Evolutionary conservation across 2,329 filamentous ascomycete genomes (phyloP).

Genomic region (Capronia epimyces): DNA sequence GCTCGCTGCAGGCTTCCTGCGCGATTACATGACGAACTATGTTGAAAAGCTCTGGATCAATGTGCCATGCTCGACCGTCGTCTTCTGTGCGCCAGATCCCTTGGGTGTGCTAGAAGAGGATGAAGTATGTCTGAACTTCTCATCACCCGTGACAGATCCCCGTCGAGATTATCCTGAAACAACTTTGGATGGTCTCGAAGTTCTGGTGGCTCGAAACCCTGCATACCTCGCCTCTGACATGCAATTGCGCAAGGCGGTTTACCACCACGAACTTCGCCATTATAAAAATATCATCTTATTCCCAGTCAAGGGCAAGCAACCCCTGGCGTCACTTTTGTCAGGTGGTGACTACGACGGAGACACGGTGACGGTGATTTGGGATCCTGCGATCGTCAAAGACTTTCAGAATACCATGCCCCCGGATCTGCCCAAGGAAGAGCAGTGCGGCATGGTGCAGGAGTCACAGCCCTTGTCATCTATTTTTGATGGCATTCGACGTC

Average conservation of each 20-base stretch:
- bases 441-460: constrained; percentile 47
- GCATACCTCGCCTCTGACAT: constrained; percentile 55
- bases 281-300: constrained; percentile 57
- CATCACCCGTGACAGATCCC: constrained; percentile 40
- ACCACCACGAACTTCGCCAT: constrained; percentile 48
- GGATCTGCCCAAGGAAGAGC: constrained; percentile 33
- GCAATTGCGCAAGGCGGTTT: constrained; percentile 49
- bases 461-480: constrained; percentile 21
- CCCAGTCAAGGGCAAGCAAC: constrained; percentile 46
- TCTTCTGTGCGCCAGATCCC: constrained; percentile 55
- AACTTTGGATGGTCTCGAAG: constrained; percentile 44
- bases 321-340: constrained; percentile 55
- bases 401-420: constrained; percentile 50
- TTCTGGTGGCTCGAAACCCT: constrained; percentile 55
- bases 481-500: constrained; percentile 8
- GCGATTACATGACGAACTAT: constrained; percentile 38
- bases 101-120: constrained; percentile 47
- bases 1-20: constrained; percentile 34
- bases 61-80: constrained; percentile 48
- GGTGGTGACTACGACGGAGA: constrained; percentile 64
- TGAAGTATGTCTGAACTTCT: constrained; percentile 54
- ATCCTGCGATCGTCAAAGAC: constrained; percentile 45
- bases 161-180: constrained; percentile 38
- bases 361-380: constrained; percentile 57
- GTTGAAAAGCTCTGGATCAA: constrained; percentile 46